Percentiles rank a stretch among this genome's conserved stretches.
These are phyloP conservation scores for Kluyveromyces sp. DNA, from an alignment of 1,139 yeast species.

Conservation along the genomic window DNA sequence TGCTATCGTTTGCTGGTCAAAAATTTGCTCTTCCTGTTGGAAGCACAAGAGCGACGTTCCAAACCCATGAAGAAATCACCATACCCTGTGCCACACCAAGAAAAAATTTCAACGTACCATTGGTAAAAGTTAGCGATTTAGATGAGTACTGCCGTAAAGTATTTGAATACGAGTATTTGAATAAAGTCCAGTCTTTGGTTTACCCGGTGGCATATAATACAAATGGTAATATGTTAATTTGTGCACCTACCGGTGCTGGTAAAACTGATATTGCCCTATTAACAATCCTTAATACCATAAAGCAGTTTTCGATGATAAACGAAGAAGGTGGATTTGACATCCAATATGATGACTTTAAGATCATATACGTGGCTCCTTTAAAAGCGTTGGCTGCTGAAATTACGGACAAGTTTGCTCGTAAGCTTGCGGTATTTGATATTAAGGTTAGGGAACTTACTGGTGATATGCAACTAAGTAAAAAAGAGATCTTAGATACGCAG, in stretches of 20 bases:
- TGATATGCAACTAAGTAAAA: slow-evolving; percentile 87
- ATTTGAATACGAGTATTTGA: slow-evolving; percentile 68
- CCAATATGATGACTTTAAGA: slow-evolving; percentile 76
- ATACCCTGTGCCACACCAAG: slow-evolving; percentile 63
- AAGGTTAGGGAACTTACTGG: slow-evolving; percentile 89
- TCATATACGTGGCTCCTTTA: slow-evolving; percentile 91
- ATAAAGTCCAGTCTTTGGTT: slow-evolving; percentile 86
- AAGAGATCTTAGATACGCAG: slow-evolving; percentile 79
- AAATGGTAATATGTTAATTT: slow-evolving; percentile 89
- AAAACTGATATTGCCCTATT: slow-evolving; percentile 94
- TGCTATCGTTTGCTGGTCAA: slow-evolving; percentile 68
- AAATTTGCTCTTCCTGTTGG: slow-evolving; percentile 76
- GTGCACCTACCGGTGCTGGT: slow-evolving; percentile 99
- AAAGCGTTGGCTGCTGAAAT: slow-evolving; percentile 97
- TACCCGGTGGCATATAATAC: slow-evolving; percentile 89
- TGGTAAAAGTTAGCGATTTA: slow-evolving; percentile 52
- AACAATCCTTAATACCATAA: slow-evolving; percentile 73
- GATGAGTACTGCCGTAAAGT: slow-evolving; percentile 81
- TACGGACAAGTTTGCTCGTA: slow-evolving; percentile 77
- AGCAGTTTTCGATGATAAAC: slow-evolving; percentile 42
- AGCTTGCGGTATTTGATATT: slow-evolving; percentile 78
- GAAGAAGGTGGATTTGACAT: slow-evolving; percentile 53
- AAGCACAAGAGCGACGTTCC: slow-evolving; percentile 55
- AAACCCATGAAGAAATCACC: slow-evolving; percentile 72
- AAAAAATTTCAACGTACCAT: slow-evolving; percentile 37